Evolutionary conservation across 306 rosid species (phyloP), one percentile per base, ranked within the genome.

Genomic region (Spatholobus suberectus): DNA sequence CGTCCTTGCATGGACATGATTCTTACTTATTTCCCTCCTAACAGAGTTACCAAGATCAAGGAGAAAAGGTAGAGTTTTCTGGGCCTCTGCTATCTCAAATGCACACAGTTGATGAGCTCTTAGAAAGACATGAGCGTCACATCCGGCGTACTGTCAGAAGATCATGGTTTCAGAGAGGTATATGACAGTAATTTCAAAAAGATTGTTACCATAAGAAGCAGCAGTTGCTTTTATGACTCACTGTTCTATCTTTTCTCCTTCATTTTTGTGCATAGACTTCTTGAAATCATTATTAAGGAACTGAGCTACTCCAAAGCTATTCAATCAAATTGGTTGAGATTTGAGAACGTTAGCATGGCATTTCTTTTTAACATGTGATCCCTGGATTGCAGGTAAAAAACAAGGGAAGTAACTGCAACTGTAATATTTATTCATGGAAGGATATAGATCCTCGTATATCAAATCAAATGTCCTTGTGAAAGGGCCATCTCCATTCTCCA

Each of bases 151-250:
- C 89, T 1, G 90, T 89, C 23, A 84, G 95, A 73, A 92, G 89
- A 87, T 88, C 99, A 63, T 96, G 99, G 99, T 94, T 96, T 75
- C 92, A 96, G 79, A 92, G 77, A 94, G 99, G 99, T 94, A 91
- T 38, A 87, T 66, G 32, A 59, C 55, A 78, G 20, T 24, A 41
- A 54, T 55, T 62, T 70, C 58, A 40, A 52, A 43, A 59, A 81
- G 29, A 82, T 59, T 76, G 79, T 40, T 69, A 27, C 46, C 38
- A 29, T n/a, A 23, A 13, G 37, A 49, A 67, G 79, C 43, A 69
- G 29, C 72, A 58, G 24, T 17, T 44, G 15, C 18, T 59, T 71
- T 15, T 61, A 52, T 57, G 43, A 20, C 37, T 58, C 2, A 20
- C 47, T 57, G 15, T 40, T 38, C 70, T 55, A 35, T 68, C 46